Evolutionary conservation across 805 yeast species (phyloP).

Genomic region (Candida taoyuanica): DNA sequence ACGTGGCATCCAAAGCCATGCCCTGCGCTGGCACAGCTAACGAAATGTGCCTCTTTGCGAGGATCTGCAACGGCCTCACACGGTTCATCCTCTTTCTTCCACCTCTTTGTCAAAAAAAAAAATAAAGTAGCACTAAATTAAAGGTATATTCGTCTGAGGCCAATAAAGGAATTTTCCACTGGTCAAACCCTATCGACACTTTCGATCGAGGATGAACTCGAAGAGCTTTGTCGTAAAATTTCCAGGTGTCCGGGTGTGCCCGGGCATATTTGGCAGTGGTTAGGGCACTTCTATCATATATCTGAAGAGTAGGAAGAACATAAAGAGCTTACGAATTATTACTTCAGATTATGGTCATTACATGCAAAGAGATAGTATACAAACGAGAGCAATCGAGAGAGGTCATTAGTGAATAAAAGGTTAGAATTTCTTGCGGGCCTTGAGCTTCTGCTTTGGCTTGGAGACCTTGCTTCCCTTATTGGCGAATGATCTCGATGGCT

Average conservation of each 20-base stretch:
- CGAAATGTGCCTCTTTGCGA: conserved; percentile 7
- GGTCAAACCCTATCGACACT: too few relatives aligned
- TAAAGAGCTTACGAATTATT: too few relatives aligned
- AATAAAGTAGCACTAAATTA: too few relatives aligned
- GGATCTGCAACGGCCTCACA: neutral
- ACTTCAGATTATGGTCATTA: too few relatives aligned
- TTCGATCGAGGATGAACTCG: neutral
- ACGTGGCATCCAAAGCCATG: neutral
- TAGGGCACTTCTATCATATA: too few relatives aligned
- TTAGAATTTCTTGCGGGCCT: conserved; percentile 53
- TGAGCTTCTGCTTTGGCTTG: conserved; percentile 34
- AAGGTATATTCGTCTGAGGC: too few relatives aligned
- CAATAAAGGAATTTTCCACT: neutral
- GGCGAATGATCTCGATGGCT: conserved; percentile 13
- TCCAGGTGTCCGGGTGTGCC: too few relatives aligned
- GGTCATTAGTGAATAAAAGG: neutral
- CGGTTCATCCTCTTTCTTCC: conserved; percentile 1
- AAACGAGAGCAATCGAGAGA: neutral
- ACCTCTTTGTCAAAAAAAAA: too few relatives aligned
- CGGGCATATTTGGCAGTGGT: neutral
- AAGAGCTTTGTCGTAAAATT: too few relatives aligned
- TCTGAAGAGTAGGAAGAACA: too few relatives aligned
- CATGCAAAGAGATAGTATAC: too few relatives aligned
- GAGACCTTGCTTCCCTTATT: conserved; percentile 20
- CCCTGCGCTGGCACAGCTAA: neutral